Conservation (phyloP, 192 early-diverging fungal species). For the Ambispora gerdemannii region DNA sequence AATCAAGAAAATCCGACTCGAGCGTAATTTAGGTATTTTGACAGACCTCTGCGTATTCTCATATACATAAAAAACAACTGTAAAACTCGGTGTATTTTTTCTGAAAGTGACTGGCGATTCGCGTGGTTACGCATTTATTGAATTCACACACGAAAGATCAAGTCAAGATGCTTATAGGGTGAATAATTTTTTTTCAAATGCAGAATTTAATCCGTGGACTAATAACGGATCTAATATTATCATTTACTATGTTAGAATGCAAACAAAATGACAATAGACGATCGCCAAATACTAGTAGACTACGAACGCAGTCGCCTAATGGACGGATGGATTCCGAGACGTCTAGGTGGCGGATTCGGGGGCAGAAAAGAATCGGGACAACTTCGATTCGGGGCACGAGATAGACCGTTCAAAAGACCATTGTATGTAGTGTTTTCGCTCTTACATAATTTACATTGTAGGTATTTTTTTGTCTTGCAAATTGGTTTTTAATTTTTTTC, state of each 20-base stretch:
- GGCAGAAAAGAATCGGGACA: slow-evolving; percentile 45
- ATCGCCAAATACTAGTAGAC: slow-evolving; percentile 38
- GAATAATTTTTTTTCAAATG: background rate
- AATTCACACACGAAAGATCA: slow-evolving; percentile 22
- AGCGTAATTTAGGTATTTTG: slow-evolving; percentile 30
- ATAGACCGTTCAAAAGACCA: slow-evolving; percentile 36
- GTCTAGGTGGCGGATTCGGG: slow-evolving; percentile 44
- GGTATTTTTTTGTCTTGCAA: background rate
- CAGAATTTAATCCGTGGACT: background rate
- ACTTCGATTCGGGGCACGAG: slow-evolving; percentile 42
- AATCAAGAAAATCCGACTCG: slow-evolving; percentile 25
- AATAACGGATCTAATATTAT: no score
- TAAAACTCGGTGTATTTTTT: background rate
- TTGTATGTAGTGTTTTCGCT: slow-evolving; percentile 16
- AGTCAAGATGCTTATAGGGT: slow-evolving; percentile 37
- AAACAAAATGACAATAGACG: slow-evolving; percentile 33
- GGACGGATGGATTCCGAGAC: slow-evolving; percentile 43
- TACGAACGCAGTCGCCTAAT: slow-evolving; percentile 40
- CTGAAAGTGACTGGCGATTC: slow-evolving; percentile 38
- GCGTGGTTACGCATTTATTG: slow-evolving; percentile 41
- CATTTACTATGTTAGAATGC: no score
- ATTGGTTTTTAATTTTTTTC: background rate
- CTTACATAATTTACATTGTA: background rate
- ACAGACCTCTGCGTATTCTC: background rate
- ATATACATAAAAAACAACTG: background rate